phyloP scores from a whole-genome alignment of 2,329 filamentous ascomycete species.

The Verruconis gallopava region DNA sequence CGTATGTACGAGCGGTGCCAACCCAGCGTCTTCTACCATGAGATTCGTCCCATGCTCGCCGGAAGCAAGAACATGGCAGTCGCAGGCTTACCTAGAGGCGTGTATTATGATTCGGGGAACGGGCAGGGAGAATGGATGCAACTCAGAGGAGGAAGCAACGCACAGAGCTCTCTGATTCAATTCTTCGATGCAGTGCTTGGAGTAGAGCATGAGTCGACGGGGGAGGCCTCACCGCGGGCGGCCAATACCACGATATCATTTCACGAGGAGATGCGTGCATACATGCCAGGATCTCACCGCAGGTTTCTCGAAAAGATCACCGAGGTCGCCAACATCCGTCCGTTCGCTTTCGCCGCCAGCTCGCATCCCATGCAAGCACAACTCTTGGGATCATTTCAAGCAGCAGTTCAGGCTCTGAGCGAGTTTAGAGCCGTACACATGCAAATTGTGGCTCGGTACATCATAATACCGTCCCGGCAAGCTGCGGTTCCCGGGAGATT shows the following conservation, averaged over 20 bases:
- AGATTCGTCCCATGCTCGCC: slow-evolving; percentile 38
- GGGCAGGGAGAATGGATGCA: slow-evolving; percentile 36
- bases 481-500: slow-evolving; percentile 1
- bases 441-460: slow-evolving; percentile 39
- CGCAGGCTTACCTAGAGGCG: slow-evolving; percentile 36
- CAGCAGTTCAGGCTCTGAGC: slow-evolving; percentile 31
- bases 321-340: slow-evolving; percentile 32
- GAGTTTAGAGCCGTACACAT: slow-evolving; percentile 40
- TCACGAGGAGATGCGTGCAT: slow-evolving; percentile 37
- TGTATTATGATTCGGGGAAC: slow-evolving; percentile 39
- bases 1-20: slow-evolving; percentile 39
- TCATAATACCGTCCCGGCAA: slow-evolving; percentile 31
- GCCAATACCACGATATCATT: slow-evolving; percentile 10
- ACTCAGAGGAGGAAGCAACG: slow-evolving; percentile 42
- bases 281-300: slow-evolving; percentile 41
- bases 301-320: slow-evolving; percentile 37
- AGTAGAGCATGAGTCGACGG: slow-evolving; percentile 33
- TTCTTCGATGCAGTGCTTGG: slow-evolving; percentile 41
- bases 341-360: slow-evolving; percentile 26
- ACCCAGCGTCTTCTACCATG: slow-evolving; percentile 38
- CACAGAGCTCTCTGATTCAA: slow-evolving; percentile 41
- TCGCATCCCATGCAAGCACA: slow-evolving; percentile 17
- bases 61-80: slow-evolving; percentile 42
- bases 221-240: slow-evolving; percentile 17
- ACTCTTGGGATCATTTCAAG: slow-evolving; percentile 33